Evolutionary conservation across 2,329 filamentous ascomycete genomes (phyloP).

Genomic region (Epichloe sibirici): DNA sequence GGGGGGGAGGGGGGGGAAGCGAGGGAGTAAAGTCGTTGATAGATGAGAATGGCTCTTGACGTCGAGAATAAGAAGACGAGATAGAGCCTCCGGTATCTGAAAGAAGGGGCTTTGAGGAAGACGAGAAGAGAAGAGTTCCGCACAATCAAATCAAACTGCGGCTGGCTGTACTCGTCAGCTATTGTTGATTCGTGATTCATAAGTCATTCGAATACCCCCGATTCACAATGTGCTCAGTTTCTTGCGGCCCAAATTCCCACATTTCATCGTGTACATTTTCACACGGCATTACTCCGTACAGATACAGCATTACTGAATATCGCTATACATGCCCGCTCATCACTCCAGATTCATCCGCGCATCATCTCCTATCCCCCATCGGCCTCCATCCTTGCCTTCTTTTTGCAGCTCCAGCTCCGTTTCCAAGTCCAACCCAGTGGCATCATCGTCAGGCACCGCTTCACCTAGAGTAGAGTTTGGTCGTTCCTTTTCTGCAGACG

Average conservation of each 20-base stretch:
- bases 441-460: constrained; percentile 29
- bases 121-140: too few relatives aligned
- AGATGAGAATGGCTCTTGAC: too few relatives aligned
- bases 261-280: not conserved
- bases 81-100: too few relatives aligned
- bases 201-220: not conserved
- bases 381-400: constrained; percentile 40
- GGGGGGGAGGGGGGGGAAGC: too few relatives aligned
- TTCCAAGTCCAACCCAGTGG: constrained; percentile 28
- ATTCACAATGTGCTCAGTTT: not conserved
- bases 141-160: not conserved
- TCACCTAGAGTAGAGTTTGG: constrained; percentile 32
- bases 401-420: constrained; percentile 42
- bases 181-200: not conserved
- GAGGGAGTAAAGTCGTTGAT: too few relatives aligned
- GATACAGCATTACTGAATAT: not conserved
- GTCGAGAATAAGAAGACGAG: too few relatives aligned
- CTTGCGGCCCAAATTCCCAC: not conserved
- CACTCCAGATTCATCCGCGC: constrained; percentile 72
- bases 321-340: not conserved
- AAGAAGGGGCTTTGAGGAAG: too few relatives aligned
- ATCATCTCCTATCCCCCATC: constrained; percentile 76
- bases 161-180: not conserved
- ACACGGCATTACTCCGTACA: not conserved
- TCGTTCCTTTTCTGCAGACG: constrained; percentile 21